A percentile compares a stretch with the other conserved stretches of the same genome.
Evolutionary conservation across 768 basidiomycete genomes (phyloP).

Genomic region (Coprinopsis marcescibilis): DNA sequence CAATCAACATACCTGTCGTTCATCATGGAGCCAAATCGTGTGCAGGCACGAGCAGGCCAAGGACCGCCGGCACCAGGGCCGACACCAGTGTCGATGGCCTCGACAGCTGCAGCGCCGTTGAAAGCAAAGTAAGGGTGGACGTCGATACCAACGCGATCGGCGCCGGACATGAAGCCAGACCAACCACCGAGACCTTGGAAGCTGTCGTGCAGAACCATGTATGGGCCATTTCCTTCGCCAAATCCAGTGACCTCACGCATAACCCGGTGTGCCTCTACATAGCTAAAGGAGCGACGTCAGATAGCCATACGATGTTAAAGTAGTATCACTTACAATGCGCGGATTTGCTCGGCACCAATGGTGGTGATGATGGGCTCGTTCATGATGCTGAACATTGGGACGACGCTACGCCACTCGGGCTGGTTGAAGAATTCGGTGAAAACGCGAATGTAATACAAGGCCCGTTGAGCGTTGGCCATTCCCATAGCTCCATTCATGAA

Average conservation of each 20-base stretch:
- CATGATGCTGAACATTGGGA: constrained; percentile 58
- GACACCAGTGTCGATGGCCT: constrained; percentile 32
- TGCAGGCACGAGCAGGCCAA: constrained; percentile 51
- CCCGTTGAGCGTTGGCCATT: constrained; percentile 77
- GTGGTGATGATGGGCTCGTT: constrained; percentile 51
- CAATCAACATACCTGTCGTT: constrained; percentile 40
- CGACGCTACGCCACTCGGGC: constrained; percentile 62
- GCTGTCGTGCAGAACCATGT: constrained; percentile 41
- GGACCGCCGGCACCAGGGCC: constrained; percentile 35
- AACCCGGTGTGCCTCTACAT: constrained; percentile 53
- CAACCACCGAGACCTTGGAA: constrained; percentile 38
- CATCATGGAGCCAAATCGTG: constrained; percentile 49
- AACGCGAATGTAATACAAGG: constrained; percentile 73
- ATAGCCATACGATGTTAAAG: constrained; percentile 19
- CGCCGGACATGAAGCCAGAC: constrained; percentile 29
- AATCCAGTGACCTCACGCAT: constrained; percentile 69
- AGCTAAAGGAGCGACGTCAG: constrained; percentile 28
- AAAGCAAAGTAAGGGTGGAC: constrained; percentile 46
- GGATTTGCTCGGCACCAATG: constrained; percentile 53
- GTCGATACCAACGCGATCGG: constrained; percentile 36
- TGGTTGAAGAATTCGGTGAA: constrained; percentile 81
- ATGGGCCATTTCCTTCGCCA: constrained; percentile 62
- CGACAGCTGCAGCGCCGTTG: constrained; percentile 28
- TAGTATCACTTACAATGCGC: constrained; percentile 53
- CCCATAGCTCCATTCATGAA: constrained; percentile 78